A percentile compares a stretch with the other conserved stretches of the same genome.
Conservation (phyloP, 495 filamentous ascomycete genomes). For the Chaetomium tenue region DNA sequence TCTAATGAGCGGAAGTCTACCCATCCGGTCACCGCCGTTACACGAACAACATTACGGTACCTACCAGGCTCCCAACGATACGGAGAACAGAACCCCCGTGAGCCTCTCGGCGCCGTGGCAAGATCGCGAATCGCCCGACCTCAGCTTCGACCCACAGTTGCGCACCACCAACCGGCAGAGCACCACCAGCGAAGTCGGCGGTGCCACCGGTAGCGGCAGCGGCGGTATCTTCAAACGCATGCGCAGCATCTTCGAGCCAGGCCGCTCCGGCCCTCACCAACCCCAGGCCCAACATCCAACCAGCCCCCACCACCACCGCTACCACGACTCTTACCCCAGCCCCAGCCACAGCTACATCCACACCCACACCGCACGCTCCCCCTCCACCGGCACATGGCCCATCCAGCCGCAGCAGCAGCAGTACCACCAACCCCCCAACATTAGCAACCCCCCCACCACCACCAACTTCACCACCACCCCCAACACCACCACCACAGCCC, state of each 20-base stretch:
- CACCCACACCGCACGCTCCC: neutral
- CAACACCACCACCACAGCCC: too few relatives aligned
- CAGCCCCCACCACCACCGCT: too few relatives aligned
- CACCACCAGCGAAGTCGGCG: neutral
- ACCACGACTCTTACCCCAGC: neutral
- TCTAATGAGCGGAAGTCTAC: neutral
- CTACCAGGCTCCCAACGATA: neutral
- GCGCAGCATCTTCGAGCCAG: slow-evolving; percentile 37
- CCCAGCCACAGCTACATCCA: neutral
- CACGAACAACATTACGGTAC: neutral
- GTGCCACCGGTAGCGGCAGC: slow-evolving; percentile 2
- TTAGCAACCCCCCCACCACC: too few relatives aligned
- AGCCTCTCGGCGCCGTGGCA: slow-evolving; percentile 7
- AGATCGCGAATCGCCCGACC: neutral
- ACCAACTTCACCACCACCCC: too few relatives aligned
- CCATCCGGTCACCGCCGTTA: neutral
- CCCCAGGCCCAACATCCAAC: too few relatives aligned
- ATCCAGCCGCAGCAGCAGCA: neutral
- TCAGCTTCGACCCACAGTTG: neutral
- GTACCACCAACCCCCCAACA: too few relatives aligned
- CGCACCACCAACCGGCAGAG: neutral
- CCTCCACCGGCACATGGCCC: neutral
- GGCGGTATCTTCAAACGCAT: slow-evolving; percentile 37
- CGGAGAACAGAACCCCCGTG: neutral
- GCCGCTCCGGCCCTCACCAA: slow-evolving; percentile 2